phyloP scores from a whole-genome alignment of 2,329 filamentous ascomycete genomes.

The Hymenoscyphus fraxineus region DNA sequence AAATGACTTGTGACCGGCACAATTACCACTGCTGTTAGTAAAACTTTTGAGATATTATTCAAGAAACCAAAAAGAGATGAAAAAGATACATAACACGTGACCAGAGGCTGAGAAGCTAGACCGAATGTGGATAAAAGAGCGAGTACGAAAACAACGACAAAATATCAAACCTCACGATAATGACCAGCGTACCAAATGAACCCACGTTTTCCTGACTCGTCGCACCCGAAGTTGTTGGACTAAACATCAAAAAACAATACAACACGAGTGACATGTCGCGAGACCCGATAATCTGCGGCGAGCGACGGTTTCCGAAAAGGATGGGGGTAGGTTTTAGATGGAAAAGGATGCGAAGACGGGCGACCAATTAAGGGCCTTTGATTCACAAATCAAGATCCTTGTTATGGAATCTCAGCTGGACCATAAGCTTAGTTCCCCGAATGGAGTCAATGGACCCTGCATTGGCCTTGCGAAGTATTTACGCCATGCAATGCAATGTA shows the following conservation, averaged over 20 bases:
- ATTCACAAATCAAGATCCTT: not conserved
- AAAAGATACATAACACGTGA: too few relatives aligned
- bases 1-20: too few relatives aligned
- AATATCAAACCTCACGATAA: not conserved
- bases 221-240: not conserved
- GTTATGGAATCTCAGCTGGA: not conserved
- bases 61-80: too few relatives aligned
- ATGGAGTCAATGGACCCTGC: not conserved
- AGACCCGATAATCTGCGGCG: not conserved
- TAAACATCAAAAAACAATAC: not conserved
- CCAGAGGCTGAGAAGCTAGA: too few relatives aligned
- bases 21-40: too few relatives aligned
- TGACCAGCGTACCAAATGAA: not conserved
- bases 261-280: not conserved
- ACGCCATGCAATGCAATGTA: not conserved
- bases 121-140: not conserved
- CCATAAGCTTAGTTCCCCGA: not conserved
- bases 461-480: not conserved
- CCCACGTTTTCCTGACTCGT: conserved; percentile 1
- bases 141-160: not conserved
- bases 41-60: too few relatives aligned
- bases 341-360: not conserved
- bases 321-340: not conserved
- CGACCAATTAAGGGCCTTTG: not conserved
- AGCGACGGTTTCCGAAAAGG: not conserved